Conservation (phyloP, 1,284 basidiomycete species). For the Violaceomyces palustris region DNA sequence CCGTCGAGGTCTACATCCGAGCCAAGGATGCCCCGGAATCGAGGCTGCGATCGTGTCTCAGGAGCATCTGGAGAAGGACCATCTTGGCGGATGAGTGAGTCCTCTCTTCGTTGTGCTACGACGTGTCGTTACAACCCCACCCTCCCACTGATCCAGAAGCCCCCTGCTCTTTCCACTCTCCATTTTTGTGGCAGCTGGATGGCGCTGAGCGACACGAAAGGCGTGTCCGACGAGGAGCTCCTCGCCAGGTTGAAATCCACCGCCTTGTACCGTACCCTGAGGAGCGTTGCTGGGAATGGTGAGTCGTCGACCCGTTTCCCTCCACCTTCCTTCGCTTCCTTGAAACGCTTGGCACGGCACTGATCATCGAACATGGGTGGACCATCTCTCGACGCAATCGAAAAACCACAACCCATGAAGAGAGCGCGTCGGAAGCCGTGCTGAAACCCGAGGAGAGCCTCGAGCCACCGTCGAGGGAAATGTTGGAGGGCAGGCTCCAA, state of each 20-base stretch:
- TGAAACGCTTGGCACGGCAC: no score
- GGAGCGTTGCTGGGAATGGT: constrained; percentile 10
- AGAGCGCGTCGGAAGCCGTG: no score
- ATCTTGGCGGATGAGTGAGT: constrained; percentile 71
- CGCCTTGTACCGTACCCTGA: constrained; percentile 14
- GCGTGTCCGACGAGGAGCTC: constrained; percentile 25
- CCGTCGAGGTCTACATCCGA: constrained; percentile 56
- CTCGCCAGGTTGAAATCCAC: constrained; percentile 15
- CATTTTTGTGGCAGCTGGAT: no score
- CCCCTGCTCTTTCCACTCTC: no score
- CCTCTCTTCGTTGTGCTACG: constrained; percentile 1
- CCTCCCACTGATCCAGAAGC: background rate
- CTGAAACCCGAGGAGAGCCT: no score
- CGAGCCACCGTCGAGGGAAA: no score
- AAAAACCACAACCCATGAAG: no score
- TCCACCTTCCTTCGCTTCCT: no score
- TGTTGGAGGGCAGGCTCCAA: no score
- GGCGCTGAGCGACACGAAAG: constrained; percentile 23
- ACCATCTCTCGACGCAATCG: no score
- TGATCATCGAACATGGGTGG: no score
- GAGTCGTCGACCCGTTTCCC: no score
- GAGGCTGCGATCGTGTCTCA: constrained; percentile 56
- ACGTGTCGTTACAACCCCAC: background rate
- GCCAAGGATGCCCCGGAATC: constrained; percentile 47
- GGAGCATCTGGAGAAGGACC: constrained; percentile 76